Evolutionary conservation across 805 yeast genomes (phyloP), one percentile per base, ranked within the genome.

Genomic region (Saccharomycopsis sp.): DNA sequence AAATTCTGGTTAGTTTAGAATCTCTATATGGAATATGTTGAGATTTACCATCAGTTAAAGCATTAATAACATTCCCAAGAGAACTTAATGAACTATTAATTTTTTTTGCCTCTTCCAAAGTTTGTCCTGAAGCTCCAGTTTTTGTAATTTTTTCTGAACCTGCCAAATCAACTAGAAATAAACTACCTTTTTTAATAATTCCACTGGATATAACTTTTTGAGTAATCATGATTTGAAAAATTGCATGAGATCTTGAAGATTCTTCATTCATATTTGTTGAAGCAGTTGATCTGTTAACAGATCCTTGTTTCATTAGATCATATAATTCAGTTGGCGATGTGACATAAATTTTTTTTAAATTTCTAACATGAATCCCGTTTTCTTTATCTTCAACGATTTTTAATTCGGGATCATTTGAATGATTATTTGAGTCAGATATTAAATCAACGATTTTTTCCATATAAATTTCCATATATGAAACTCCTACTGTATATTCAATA

Each of bases 31-130:
- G 87, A 8, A 79, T 62, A 51, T 81, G 85, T 3, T 72, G 64
- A 2, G 77, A 64, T 46, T 69, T 72, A 1, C 76, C 72, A 49
- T 81, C 88, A 0, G 94, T 79, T 35, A 88, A 68, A 0, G 86
- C 73, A 50, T 82, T 75, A 31, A 87, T 84, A 13, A 86, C 94
- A 56, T 78, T 76, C 3, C 95, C 94, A 41, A 87, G 63, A 0
- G 87, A 70, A 4, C 86, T 75, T 29, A 85, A 66, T 1, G 95
- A 82, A 32, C 76, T 69, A 57, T 87, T 88, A 51, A 87, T 81
- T 46, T 79, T 83, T 52, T 82, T 82, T 1, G 94, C 86, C 51
- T 87, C 96, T 53, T 85, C 88, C 5, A 82, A 61, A 1, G 78
- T 68, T 49, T 74, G 75, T 1, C 92, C 92, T 0, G 73, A 58